phyloP scores from a whole-genome alignment of 305 asterid genomes.

The Caryopteris hybrid region DNA sequence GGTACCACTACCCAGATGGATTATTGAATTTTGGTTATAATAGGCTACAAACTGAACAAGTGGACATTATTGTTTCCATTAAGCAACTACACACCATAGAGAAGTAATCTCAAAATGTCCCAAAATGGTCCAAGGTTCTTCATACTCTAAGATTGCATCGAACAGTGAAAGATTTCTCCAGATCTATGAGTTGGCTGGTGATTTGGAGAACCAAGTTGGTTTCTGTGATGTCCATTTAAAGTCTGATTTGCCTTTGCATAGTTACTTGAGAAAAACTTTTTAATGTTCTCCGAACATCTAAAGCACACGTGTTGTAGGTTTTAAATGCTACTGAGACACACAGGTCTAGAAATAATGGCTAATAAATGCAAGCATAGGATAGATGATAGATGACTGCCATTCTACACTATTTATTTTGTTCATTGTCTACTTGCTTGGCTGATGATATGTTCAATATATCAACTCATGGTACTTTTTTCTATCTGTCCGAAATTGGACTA shows the following conservation, averaged over 20 bases:
- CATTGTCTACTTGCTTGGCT: not conserved
- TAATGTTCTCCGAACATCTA: slow-evolving; percentile 3
- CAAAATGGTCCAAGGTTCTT: slow-evolving; percentile 4
- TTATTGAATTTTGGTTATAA: slow-evolving; percentile 5
- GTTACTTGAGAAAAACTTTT: not conserved
- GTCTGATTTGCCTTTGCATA: slow-evolving; percentile 9
- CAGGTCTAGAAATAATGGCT: slow-evolving; percentile 1
- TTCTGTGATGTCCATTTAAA: not conserved
- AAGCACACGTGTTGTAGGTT: not conserved
- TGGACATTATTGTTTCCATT: not conserved
- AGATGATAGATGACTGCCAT: not conserved
- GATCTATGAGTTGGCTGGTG: not conserved
- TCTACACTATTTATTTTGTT: too few relatives aligned
- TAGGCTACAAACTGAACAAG: not conserved
- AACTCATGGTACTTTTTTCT: not conserved
- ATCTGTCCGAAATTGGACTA: not conserved
- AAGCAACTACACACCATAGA: not conserved
- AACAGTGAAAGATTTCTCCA: not conserved
- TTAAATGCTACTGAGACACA: not conserved
- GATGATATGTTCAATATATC: not conserved
- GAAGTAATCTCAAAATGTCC: not conserved
- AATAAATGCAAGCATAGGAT: not conserved
- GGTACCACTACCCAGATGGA: not conserved
- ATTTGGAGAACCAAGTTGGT: slow-evolving; percentile 9
- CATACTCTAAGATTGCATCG: not conserved